Evolutionary conservation across 2,329 filamentous ascomycete species (phyloP), one percentile per base, ranked within the genome.

Genomic region (Phyllosticta capitalensis): DNA sequence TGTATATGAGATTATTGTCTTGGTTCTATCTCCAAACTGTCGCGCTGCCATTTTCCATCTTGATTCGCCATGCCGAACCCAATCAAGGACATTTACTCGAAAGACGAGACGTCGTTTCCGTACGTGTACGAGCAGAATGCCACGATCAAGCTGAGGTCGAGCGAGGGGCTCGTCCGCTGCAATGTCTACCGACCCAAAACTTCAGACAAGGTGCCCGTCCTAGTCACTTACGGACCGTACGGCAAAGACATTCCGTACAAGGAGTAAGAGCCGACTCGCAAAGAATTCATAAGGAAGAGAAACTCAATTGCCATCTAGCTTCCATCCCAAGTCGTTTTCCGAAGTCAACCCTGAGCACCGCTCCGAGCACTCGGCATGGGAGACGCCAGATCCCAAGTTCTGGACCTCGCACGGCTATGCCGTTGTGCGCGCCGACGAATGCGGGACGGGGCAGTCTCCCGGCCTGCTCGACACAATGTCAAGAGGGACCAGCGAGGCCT

Each of bases 201-300:
- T 7, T 65, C 67, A 3, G 69, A 75, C 21, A 74, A 69, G 62
- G 77, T 77, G 21, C 86, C 87, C 0, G 85, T 87, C 0, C 69
- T 89, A 9, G 81, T 87, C 1, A 89, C 86, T 0, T 89, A 89
- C 63, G 86, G 86, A 0, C 87, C 87, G 0, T 89, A 89, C 63
- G 86, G 52, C 52, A 59, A 90, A 65, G 86, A 89, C 64, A 86
- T 88, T 38, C 81, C 78, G 20, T 89, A 89, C 67, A 74, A 76
- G 60, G 74, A 78, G 75, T 78, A 65, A 64, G 71, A 56, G 33
- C 50, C 49, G 33, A 28, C 50, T 19, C 22, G 28, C 28, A 9
- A 49, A 14, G n/a, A 9, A 9, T 30, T 30, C 14, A 9, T 14
- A 48, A 26, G 30, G 24, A 26, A 7, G 24, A 49, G 9, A 56